Base-by-base conservation (phyloP, 495 filamentous ascomycete genomes). In the Lentithecium fluviatile region DNA sequence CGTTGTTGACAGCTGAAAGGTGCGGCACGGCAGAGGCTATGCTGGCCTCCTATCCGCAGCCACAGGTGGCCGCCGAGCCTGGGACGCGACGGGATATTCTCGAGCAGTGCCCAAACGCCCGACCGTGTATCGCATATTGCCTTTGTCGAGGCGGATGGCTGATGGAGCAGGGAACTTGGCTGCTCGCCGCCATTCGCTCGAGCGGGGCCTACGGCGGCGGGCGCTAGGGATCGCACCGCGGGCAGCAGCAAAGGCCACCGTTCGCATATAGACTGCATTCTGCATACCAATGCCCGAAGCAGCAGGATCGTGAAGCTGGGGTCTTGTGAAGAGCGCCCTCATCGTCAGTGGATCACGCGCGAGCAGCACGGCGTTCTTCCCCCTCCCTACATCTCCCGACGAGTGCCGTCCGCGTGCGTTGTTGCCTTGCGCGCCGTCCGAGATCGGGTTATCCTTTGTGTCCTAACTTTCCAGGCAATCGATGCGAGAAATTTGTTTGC, bases 381-480 rank as follows among this genome's bases (percentile, higher is more conserved):
- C n/a, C n/a, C n/a, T n/a, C n/a, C n/a, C n/a, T n/a, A n/a, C n/a
- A n/a, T n/a, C n/a, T n/a, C n/a, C n/a, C n/a, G n/a, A n/a, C n/a
- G n/a, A n/a, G n/a, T n/a, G n/a, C n/a, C n/a, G 49, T 40, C 48
- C 42, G 58, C 58, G 48, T 61, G 58, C 21, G 24, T 62, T 62
- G 59, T 32, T 62, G 59, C 59, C 59, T 62, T 55, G 59, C 49
- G 51, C 3, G 21, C 2, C 43, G 43, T 45, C 59, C 59, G 59
- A 62, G 46, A 24, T 62, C 51, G 51, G 59, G 45, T 34, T 20
- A 49, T 8, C 24, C 8, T 6, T 13, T 45, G n/a, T n/a, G n/a
- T 7, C 25, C 7, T 51, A 24, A 54, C 21, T 2, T 43, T 6
- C 40, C 5, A 43, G 40, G 40, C 40, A 4, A 43, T 6, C 19